A percentile compares a stretch with the other conserved stretches of the same genome.
phyloP scores from a whole-genome alignment of 1,284 basidiomycete species.

The Xerocomus minutiporus region DNA sequence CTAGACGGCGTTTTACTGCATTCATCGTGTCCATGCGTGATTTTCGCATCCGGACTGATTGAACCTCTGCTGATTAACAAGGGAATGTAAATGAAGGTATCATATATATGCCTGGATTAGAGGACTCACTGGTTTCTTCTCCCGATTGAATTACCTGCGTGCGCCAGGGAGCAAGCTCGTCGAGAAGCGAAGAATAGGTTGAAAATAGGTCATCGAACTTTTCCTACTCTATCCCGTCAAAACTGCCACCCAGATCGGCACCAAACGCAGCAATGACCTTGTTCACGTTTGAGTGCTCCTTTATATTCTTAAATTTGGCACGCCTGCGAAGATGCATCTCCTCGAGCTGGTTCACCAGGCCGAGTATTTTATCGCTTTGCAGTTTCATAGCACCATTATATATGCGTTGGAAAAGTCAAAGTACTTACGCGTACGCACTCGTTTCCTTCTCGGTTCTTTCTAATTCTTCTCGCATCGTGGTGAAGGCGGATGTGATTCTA shows the following conservation, averaged over 20 bases:
- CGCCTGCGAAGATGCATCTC: constrained; percentile 19
- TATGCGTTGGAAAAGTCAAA: neutral
- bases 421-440: constrained; percentile 25
- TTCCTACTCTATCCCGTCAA: constrained; percentile 29
- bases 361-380: constrained; percentile 23
- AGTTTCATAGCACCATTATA: constrained; percentile 1
- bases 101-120: neutral
- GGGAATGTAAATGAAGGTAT: constrained; percentile 7
- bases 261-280: constrained; percentile 16
- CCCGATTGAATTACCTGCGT: constrained; percentile 34
- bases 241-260: neutral
- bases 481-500: constrained; percentile 19
- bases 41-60: constrained; percentile 31
- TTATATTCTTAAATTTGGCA: constrained; percentile 5
- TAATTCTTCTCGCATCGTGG: constrained; percentile 13
- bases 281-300: constrained; percentile 9
- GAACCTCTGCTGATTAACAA: constrained; percentile 32
- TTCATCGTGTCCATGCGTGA: constrained; percentile 37
- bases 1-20: constrained; percentile 35
- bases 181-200: constrained; percentile 31
- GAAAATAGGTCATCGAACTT: constrained; percentile 31
- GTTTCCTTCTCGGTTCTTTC: constrained; percentile 19
- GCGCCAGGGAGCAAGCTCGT: constrained; percentile 36
- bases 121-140: constrained; percentile 35
- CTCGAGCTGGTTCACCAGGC: constrained; percentile 23